These are phyloP conservation scores for Zychaea mexicana DNA, from an alignment of 371 early-diverging fungal genomes.

Conservation along the genomic window DNA sequence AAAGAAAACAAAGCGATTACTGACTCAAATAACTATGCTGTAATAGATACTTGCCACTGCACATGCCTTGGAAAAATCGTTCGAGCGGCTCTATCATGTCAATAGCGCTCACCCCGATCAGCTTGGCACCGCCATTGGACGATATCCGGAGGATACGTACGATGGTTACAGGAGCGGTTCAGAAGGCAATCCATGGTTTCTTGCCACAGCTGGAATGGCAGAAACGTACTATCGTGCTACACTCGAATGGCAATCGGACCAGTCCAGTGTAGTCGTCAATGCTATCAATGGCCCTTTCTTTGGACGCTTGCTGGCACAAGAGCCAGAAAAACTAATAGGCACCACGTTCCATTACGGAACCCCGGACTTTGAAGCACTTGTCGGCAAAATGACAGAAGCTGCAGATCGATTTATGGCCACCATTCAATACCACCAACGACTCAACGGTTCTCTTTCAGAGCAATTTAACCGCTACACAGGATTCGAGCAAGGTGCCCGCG, in stretches of 20 bases:
- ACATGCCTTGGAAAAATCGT: slow-evolving; percentile 36
- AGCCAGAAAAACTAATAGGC: slow-evolving; percentile 3
- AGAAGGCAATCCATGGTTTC: slow-evolving; percentile 76
- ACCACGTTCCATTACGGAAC: slow-evolving; percentile 20
- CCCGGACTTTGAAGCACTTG: slow-evolving; percentile 21
- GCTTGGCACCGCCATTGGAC: slow-evolving; percentile 61
- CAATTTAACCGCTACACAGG: slow-evolving; percentile 66
- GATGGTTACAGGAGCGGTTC: slow-evolving; percentile 57
- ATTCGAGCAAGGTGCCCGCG: slow-evolving; percentile 61
- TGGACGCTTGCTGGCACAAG: slow-evolving; percentile 18
- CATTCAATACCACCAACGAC: slow-evolving; percentile 52
- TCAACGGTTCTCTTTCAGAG: slow-evolving; percentile 64
- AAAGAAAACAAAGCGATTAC: background rate
- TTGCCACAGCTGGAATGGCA: slow-evolving; percentile 63
- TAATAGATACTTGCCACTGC: slow-evolving; percentile 56
- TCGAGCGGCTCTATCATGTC: slow-evolving; percentile 53
- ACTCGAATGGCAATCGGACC: slow-evolving; percentile 23
- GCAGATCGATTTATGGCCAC: slow-evolving; percentile 66
- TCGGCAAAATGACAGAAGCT: slow-evolving; percentile 23
- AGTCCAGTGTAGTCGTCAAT: slow-evolving; percentile 40
- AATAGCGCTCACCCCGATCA: slow-evolving; percentile 34
- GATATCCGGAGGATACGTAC: slow-evolving; percentile 78
- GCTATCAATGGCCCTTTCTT: slow-evolving; percentile 44
- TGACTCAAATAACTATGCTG: background rate
- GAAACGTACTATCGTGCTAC: slow-evolving; percentile 67